These are phyloP conservation scores for Lolium perenne DNA, from an alignment of 176 grass and related monocot species.

Conservation along the genomic window DNA sequence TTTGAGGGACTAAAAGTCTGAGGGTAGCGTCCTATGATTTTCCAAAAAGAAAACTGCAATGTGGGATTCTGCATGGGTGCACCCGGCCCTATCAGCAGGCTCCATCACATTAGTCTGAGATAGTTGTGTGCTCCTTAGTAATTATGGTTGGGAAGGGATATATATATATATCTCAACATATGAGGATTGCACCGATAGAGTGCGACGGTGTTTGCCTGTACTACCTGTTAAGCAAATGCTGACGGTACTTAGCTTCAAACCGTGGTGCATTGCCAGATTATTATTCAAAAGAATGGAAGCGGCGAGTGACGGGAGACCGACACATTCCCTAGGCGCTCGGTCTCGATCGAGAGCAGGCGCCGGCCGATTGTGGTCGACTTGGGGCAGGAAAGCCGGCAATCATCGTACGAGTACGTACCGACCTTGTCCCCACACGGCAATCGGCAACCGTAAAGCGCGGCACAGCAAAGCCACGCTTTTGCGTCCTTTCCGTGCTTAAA, in stretches of 20 bases:
- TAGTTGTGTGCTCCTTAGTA: no score
- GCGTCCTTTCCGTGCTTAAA: constrained; percentile 14
- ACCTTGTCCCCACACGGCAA: constrained; percentile 3
- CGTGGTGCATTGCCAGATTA: neutral
- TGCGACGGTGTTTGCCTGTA: no score
- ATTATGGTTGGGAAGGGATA: no score
- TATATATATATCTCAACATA: no score
- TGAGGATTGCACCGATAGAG: no score
- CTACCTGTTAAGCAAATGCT: no score
- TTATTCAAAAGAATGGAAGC: neutral
- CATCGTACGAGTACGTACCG: constrained; percentile 9
- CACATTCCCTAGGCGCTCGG: neutral
- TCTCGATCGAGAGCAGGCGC: neutral
- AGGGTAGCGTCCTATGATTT: no score
- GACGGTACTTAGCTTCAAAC: neutral
- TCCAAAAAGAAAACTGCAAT: no score
- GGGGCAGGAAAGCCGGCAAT: constrained; percentile 17
- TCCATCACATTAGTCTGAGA: no score
- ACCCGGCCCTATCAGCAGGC: no score
- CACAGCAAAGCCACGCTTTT: neutral
- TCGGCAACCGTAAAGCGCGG: neutral
- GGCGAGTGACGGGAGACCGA: neutral
- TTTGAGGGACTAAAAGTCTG: no score
- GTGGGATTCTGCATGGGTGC: no score
- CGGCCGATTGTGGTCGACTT: neutral